Percentiles rank a stretch among this genome's conserved stretches.
These are phyloP conservation scores for Termitomyces sp. DNA, from an alignment of 768 basidiomycete genomes.

Conservation along the genomic window DNA sequence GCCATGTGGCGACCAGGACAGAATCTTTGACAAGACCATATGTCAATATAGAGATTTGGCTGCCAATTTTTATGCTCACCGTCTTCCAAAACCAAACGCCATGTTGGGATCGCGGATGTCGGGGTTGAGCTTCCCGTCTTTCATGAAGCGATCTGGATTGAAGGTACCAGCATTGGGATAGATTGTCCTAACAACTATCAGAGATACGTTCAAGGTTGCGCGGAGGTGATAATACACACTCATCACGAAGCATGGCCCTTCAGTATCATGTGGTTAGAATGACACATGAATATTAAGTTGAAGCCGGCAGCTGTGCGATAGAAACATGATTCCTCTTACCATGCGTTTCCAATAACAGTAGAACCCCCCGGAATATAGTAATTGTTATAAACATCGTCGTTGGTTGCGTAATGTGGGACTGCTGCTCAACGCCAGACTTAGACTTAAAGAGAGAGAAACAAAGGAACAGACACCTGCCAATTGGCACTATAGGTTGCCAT, in stretches of 20 bases:
- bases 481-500: conserved; percentile 20
- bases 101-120: conserved; percentile 12
- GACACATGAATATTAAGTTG: background rate
- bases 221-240: background rate
- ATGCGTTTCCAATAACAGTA: conserved; percentile 27
- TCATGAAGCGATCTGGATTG: conserved; percentile 34
- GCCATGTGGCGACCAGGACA: conserved; percentile 34
- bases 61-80: conserved; percentile 6
- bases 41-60: background rate
- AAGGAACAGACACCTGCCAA: conserved; percentile 16
- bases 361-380: conserved; percentile 31
- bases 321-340: conserved; percentile 15
- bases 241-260: conserved; percentile 33
- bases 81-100: conserved; percentile 19
- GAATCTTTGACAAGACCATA: conserved; percentile 3
- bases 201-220: background rate
- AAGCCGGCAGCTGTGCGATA: background rate
- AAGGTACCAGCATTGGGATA: conserved; percentile 30
- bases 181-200: background rate
- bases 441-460: background rate
- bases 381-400: conserved; percentile 32
- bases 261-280: background rate
- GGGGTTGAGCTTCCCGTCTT: conserved; percentile 19
- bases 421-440: conserved; percentile 15
- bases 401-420: conserved; percentile 23